Evolutionary conservation across 495 filamentous ascomycete species (phyloP), one percentile per base, ranked within the genome.

Genomic region (Articulospora tetracladia): DNA sequence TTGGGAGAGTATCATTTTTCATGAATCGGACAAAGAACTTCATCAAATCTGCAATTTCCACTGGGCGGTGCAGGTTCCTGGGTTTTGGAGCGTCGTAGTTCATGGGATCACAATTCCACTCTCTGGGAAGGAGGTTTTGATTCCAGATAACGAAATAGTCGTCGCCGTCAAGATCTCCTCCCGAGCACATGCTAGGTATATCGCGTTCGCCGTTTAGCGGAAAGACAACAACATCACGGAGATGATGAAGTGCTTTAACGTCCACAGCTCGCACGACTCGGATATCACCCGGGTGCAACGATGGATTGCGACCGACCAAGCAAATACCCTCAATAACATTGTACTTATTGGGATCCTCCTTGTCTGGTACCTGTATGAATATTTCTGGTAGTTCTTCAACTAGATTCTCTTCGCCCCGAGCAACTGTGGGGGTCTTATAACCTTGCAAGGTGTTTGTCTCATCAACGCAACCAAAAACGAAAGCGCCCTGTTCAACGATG

Each of bases 141-240:
- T 99, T 92, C 94, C 94, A 99, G 34, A 97, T 89, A 20, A 98
- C 87, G 24, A 97, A 81, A 68, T 89, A 99, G 68, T 98, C 95
- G 65, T 99, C 94, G 0, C 94, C 94, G 72, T 99, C 94, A 2
- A 99, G 77, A 70, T 99, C 94, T 4, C 94, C 95, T 1, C 94
- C 94, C 6, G 94, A 96, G 63, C 92, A 94, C 94, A 98, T 98
- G 60, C 87, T 90, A 8, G 92, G 81, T 25, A 99, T 72, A 63
- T 93, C 91, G 39, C 87, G 79, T 70, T 98, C 93, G 0, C 94
- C 94, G 0, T 78, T 86, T 41, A 88, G 82, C 0, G 94, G 92
- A 41, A 99, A 84, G 4, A 97, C 92, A 22, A 98, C 87, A 13
- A 94, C 89, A 67, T 97, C 84, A 27, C 82, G 81, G 4, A 97